These are phyloP conservation scores for Paecilomyces niveus DNA, from an alignment of 2,329 filamentous ascomycete genomes.

Conservation along the genomic window DNA sequence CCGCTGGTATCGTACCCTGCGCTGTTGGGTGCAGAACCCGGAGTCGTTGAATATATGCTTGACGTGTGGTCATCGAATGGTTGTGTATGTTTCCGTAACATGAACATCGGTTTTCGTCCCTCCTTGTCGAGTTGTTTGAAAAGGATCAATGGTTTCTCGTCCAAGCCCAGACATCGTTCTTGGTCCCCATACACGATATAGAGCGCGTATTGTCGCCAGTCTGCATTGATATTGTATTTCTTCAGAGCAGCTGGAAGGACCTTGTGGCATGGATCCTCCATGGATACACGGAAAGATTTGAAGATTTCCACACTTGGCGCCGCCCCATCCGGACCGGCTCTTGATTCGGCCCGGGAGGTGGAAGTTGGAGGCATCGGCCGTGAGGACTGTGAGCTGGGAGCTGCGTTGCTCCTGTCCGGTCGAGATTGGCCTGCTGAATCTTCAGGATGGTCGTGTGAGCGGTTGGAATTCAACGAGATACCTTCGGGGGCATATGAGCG, in stretches of 20 bases:
- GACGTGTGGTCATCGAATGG: constrained; percentile 27
- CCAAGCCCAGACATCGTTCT: constrained; percentile 82
- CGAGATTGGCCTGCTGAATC: constrained; percentile 24
- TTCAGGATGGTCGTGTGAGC: constrained; percentile 33
- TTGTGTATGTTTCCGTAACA: constrained; percentile 68
- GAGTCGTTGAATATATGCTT: background rate
- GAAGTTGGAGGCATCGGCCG: constrained; percentile 25
- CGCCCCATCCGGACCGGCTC: constrained; percentile 17
- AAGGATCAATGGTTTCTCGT: constrained; percentile 88
- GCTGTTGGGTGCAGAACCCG: background rate
- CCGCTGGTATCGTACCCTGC: background rate
- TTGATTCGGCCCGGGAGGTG: constrained; percentile 17
- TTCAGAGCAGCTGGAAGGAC: constrained; percentile 91
- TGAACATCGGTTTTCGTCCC: constrained; percentile 98
- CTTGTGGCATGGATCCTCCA: constrained; percentile 97
- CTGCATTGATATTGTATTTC: constrained; percentile 97
- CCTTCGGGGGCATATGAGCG: constrained; percentile 35
- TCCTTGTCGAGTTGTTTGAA: constrained; percentile 98
- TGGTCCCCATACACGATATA: constrained; percentile 99
- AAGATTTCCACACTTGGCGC: constrained; percentile 75
- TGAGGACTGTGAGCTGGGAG: background rate
- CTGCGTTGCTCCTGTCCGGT: constrained; percentile 12
- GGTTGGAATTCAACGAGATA: constrained; percentile 6
- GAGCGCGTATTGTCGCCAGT: constrained; percentile 93
- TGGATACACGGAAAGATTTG: constrained; percentile 95